Evolutionary conservation across 257 asterid species (phyloP).

Genomic region (Fraxinus quadrangulata): DNA sequence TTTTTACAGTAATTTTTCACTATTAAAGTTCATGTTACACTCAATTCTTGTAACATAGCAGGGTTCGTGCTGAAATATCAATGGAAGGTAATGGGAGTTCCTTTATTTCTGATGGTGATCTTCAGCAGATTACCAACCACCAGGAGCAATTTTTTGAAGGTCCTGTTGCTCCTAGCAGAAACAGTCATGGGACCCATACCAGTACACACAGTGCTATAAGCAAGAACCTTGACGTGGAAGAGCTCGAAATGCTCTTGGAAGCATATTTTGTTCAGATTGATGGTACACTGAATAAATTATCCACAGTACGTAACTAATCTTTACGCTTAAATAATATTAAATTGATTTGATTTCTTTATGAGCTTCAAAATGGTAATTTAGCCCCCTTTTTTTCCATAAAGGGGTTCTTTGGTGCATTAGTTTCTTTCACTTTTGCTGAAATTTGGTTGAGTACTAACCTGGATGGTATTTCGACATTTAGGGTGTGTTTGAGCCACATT

Average conservation of each 20-base stretch:
- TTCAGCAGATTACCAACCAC: slow-evolving; percentile 40
- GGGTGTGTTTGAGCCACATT: no score
- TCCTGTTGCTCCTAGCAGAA: slow-evolving; percentile 53
- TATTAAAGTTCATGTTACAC: neutral
- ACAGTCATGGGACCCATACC: slow-evolving; percentile 76
- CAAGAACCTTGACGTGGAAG: slow-evolving; percentile 90
- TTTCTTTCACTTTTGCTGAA: neutral
- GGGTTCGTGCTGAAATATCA: slow-evolving; percentile 55
- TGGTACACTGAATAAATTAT: slow-evolving; percentile 83
- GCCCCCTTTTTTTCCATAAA: neutral
- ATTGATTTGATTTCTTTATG: slow-evolving; percentile 2
- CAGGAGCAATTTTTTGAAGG: slow-evolving; percentile 59
- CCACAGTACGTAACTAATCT: slow-evolving; percentile 61
- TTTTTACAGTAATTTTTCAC: neutral
- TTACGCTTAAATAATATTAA: neutral
- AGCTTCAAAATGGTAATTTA: neutral
- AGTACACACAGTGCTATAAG: slow-evolving; percentile 65
- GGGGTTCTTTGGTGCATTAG: neutral
- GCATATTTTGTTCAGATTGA: slow-evolving; percentile 95
- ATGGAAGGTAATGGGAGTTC: slow-evolving; percentile 54
- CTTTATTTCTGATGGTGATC: slow-evolving; percentile 41
- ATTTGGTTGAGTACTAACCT: neutral
- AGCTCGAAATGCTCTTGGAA: slow-evolving; percentile 96
- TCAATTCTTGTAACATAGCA: slow-evolving; percentile 32
- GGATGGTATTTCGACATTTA: neutral